A percentile compares a stretch with the other conserved stretches of the same genome.
Conservation (phyloP, 1,139 yeast species). For the Citeromyces hawaiiensis region DNA sequence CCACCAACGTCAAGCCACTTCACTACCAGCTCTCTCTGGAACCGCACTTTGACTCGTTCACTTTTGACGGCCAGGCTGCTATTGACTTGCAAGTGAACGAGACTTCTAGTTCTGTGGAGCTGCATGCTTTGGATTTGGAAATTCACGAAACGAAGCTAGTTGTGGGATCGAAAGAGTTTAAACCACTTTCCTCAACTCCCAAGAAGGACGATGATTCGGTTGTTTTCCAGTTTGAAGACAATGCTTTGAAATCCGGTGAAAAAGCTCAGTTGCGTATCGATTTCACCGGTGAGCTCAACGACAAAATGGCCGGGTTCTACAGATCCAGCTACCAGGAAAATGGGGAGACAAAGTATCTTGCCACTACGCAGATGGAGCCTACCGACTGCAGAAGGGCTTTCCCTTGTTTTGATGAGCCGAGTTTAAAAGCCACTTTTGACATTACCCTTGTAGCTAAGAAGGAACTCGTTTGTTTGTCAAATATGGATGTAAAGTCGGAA, state of each 20-base stretch:
- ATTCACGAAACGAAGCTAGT: conserved; percentile 8
- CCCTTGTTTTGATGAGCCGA: conserved; percentile 87
- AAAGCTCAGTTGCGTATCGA: conserved; percentile 20
- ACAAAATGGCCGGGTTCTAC: conserved; percentile 81
- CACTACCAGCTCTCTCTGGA: conserved; percentile 28
- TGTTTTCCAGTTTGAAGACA: conserved; percentile 44
- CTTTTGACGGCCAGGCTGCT: conserved; percentile 20
- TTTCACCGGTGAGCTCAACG: conserved; percentile 36
- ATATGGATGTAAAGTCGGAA: conserved; percentile 60
- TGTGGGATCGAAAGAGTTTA: conserved; percentile 7
- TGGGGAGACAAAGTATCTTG: conserved; percentile 53
- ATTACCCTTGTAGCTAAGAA: conserved; percentile 48
- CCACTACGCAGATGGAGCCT: conserved; percentile 83
- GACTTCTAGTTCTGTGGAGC: conserved; percentile 22
- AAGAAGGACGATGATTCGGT: conserved; percentile 39
- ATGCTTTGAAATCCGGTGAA: conserved; percentile 20
- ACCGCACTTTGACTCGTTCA: conserved; percentile 25
- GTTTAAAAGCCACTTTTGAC: conserved; percentile 66
- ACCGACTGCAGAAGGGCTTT: conserved; percentile 86
- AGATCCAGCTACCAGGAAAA: conserved; percentile 49
- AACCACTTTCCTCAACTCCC: conserved; percentile 7
- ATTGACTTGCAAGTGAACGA: conserved; percentile 24
- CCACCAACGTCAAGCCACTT: conserved; percentile 25
- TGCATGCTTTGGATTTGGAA: conserved; percentile 23
- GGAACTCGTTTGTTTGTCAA: conserved; percentile 56